These are phyloP conservation scores for Scheffersomyces lignosus DNA, from an alignment of 805 yeast genomes.

Conservation along the genomic window DNA sequence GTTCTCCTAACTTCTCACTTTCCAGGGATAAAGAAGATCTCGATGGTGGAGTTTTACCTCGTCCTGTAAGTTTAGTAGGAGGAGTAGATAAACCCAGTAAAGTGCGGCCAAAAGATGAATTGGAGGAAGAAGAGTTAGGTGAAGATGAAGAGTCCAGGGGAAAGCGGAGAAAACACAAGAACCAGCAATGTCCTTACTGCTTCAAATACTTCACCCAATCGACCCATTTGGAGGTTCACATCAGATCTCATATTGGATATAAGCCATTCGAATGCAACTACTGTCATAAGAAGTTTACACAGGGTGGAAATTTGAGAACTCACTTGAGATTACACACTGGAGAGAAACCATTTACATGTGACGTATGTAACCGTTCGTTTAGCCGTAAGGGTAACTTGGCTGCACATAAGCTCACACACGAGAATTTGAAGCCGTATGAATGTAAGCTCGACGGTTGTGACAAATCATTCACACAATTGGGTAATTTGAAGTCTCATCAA, in stretches of 20 bases:
- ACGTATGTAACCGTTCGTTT: conserved; percentile 70
- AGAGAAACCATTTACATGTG: conserved; percentile 85
- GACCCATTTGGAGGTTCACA: conserved; percentile 90
- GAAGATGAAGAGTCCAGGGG: conserved; percentile 19
- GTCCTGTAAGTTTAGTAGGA: conserved; percentile 66
- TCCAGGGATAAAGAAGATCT: conserved; percentile 12
- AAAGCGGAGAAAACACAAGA: conserved; percentile 39
- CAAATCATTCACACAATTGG: conserved; percentile 86
- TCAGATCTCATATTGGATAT: conserved; percentile 81
- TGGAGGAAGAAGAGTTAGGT: conserved; percentile 17
- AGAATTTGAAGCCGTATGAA: conserved; percentile 70
- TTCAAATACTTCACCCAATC: conserved; percentile 79
- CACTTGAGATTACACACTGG: conserved; percentile 88
- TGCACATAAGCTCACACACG: conserved; percentile 83
- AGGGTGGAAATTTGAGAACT: conserved; percentile 86
- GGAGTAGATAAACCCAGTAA: conserved; percentile 69
- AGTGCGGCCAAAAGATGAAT: conserved; percentile 22
- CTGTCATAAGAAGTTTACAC: conserved; percentile 83
- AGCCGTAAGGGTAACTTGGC: conserved; percentile 91
- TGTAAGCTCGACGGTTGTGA: conserved; percentile 82
- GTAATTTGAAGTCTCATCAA: conserved; percentile 92
- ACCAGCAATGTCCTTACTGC: conserved; percentile 75
- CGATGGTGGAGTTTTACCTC: conserved; percentile 51
- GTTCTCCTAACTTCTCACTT: conserved; percentile 25
- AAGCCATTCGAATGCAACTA: conserved; percentile 79